Evolutionary conservation across 1,139 yeast genomes (phyloP).

Genomic region (Candida tropicalis): DNA sequence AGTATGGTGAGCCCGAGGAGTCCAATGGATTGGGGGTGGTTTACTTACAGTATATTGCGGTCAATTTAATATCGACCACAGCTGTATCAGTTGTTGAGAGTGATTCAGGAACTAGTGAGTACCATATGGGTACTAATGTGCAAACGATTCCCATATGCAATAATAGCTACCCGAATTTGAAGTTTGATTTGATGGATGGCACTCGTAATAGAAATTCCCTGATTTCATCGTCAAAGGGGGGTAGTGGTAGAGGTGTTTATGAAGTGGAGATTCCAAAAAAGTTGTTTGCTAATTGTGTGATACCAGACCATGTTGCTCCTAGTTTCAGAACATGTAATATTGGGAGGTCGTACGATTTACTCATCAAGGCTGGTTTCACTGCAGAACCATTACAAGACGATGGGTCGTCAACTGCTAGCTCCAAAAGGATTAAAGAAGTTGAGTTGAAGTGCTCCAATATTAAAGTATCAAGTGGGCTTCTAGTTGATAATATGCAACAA

Average conservation of each 20-base stretch:
- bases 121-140: constrained; percentile 34
- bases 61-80: constrained; percentile 39
- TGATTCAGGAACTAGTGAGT: constrained; percentile 27
- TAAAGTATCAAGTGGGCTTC: constrained; percentile 46
- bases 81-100: constrained; percentile 38
- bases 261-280: constrained; percentile 52
- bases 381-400: constrained; percentile 29
- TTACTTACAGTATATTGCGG: constrained; percentile 39
- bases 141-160: constrained; percentile 32
- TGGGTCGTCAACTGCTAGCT: constrained; percentile 21
- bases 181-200: constrained; percentile 44
- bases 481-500: constrained; percentile 27
- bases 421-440: constrained; percentile 28
- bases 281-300: constrained; percentile 39
- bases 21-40: constrained; percentile 52
- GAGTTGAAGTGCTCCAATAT: constrained; percentile 41
- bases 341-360: constrained; percentile 47
- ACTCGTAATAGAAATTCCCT: constrained; percentile 30
- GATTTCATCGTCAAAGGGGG: constrained; percentile 12
- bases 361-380: constrained; percentile 49
- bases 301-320: constrained; percentile 57
- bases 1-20: constrained; percentile 41
- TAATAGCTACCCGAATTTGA: constrained; percentile 36
- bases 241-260: constrained; percentile 25
- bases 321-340: constrained; percentile 62